Evolutionary conservation across 352 stramenopile species (phyloP).

Genomic region (Phytophthora lateralis): DNA sequence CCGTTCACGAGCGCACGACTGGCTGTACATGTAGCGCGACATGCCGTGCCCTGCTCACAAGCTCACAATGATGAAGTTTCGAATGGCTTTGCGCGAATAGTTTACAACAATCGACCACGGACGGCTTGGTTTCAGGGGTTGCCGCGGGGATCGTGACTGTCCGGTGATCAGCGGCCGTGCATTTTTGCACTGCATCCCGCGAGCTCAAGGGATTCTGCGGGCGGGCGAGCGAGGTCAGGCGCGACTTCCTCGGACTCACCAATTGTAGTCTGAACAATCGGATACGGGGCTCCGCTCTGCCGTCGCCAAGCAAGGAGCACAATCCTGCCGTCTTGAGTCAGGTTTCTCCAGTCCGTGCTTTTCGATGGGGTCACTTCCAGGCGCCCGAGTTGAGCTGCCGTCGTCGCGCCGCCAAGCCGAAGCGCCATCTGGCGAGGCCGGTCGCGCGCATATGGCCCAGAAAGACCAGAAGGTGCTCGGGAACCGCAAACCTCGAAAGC

Average conservation of each 20-base stretch:
- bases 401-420: conserved; percentile 7
- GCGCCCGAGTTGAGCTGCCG: conserved; percentile 14
- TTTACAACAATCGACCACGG: conserved; percentile 16
- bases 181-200: conserved; percentile 1
- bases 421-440: neutral
- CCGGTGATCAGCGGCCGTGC: conserved; percentile 13
- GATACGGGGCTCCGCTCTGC: neutral
- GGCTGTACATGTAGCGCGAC: conserved; percentile 22
- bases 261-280: conserved; percentile 8
- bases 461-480: conserved; percentile 23
- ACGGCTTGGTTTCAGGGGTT: conserved; percentile 8
- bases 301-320: neutral
- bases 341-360: neutral
- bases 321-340: neutral
- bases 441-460: neutral
- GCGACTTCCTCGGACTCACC: conserved; percentile 8
- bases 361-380: conserved; percentile 3
- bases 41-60: conserved; percentile 10
- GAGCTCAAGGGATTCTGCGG: conserved; percentile 10
- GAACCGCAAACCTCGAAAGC: conserved; percentile 19
- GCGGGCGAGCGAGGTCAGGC: conserved; percentile 1
- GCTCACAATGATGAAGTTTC: conserved; percentile 6
- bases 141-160: conserved; percentile 8
- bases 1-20: conserved; percentile 12
- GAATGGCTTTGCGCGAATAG: conserved; percentile 18